Conservation (phyloP, 345 rosid species). For the Eucalyptus marginata region DNA sequence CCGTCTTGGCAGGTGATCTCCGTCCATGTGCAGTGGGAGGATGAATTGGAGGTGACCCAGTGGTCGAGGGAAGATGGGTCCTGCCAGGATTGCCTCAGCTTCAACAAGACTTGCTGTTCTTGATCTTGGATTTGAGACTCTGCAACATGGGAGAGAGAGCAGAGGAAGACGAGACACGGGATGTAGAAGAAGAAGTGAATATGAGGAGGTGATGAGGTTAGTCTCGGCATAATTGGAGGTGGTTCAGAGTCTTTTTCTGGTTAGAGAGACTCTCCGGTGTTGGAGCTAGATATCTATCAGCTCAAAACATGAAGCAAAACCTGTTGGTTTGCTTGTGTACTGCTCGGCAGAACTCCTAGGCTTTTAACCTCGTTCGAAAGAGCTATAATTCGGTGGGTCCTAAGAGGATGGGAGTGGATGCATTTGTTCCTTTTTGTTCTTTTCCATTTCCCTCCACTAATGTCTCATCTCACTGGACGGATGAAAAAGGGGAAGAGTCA, state of each 20-base stretch:
- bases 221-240: background rate
- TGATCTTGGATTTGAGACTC: background rate
- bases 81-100: slow-evolving; percentile 30
- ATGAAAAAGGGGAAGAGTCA: background rate
- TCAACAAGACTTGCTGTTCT: slow-evolving; percentile 2
- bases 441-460: background rate
- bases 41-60: slow-evolving; percentile 15
- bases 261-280: background rate
- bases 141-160: background rate
- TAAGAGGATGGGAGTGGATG: background rate
- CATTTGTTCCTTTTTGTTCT: background rate
- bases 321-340: background rate
- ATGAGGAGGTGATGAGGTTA: background rate
- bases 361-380: too few species aligned
- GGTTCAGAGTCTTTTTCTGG: background rate
- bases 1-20: slow-evolving; percentile 22
- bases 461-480: background rate
- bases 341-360: background rate
- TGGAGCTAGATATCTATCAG: background rate
- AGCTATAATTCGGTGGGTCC: background rate
- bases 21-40: slow-evolving; percentile 44
- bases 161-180: background rate
- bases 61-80: slow-evolving; percentile 13
- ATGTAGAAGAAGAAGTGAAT: background rate
- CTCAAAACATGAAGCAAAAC: background rate